Percentiles rank a stretch among this genome's conserved stretches.
These are phyloP conservation scores for Daldinia concentrica DNA, from an alignment of 495 filamentous ascomycete species.

Conservation along the genomic window DNA sequence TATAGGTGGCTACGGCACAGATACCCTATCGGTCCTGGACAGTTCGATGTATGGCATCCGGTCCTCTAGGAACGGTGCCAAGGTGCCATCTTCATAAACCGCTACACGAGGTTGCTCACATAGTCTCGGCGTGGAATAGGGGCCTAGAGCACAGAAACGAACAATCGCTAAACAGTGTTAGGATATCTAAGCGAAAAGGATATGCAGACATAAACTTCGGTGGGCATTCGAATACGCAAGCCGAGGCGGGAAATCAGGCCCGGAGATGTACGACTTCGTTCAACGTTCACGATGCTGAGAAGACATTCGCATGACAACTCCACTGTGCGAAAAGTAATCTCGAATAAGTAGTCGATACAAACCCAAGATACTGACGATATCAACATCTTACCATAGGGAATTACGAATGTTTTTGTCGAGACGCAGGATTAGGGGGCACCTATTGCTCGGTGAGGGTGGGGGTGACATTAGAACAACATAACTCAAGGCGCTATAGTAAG, in stretches of 20 bases:
- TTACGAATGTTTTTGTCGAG: background rate
- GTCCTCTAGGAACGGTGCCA: conserved; percentile 5
- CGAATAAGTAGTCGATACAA: conserved; percentile 36
- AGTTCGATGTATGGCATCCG: background rate
- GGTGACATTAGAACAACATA: too few species aligned
- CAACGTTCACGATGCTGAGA: conserved; percentile 1
- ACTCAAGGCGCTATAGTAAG: background rate
- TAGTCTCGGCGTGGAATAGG: background rate
- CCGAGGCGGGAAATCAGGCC: conserved; percentile 18
- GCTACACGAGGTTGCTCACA: conserved; percentile 9
- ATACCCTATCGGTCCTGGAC: background rate
- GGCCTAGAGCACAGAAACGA: background rate
- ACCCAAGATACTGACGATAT: background rate
- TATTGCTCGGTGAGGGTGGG: background rate
- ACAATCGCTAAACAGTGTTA: background rate
- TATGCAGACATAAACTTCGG: background rate
- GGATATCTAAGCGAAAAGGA: conserved; percentile 4
- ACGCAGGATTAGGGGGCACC: background rate
- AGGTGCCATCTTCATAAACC: conserved; percentile 31
- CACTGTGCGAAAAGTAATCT: conserved; percentile 33
- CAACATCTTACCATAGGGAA: background rate
- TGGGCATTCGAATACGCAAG: background rate
- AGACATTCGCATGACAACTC: background rate
- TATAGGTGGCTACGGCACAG: background rate
- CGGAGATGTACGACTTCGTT: conserved; percentile 7